Conservation (phyloP, 495 filamentous ascomycete species). For the Penicillium roqueforti region DNA sequence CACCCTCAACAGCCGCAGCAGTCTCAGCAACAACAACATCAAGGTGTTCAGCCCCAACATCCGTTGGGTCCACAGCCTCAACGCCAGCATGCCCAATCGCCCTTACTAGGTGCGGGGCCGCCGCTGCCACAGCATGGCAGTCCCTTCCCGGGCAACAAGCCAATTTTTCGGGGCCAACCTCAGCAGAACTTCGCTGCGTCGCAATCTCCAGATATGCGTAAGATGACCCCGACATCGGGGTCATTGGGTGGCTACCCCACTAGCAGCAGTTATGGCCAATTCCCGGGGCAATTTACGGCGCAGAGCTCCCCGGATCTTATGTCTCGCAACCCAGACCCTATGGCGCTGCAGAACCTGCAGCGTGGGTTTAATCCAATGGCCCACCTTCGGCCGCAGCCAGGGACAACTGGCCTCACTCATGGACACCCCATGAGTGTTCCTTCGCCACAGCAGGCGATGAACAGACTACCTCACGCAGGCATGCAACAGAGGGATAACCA, state of each 20-base stretch:
- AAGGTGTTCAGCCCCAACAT: slow-evolving; percentile 15
- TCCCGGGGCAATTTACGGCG: slow-evolving; percentile 30
- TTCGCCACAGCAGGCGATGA: slow-evolving; percentile 39
- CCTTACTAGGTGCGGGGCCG: slow-evolving; percentile 27
- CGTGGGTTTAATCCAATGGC: slow-evolving; percentile 35
- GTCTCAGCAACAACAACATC: slow-evolving; percentile 28
- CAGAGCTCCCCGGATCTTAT: slow-evolving; percentile 36
- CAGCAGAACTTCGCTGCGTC: slow-evolving; percentile 27
- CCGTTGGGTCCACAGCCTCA: slow-evolving; percentile 16
- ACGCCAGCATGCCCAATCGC: slow-evolving; percentile 32
- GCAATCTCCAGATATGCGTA: slow-evolving; percentile 38
- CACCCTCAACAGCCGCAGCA: slow-evolving; percentile 29
- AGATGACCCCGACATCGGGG: slow-evolving; percentile 36
- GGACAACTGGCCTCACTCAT: slow-evolving; percentile 29
- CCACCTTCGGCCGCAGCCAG: slow-evolving; percentile 27
- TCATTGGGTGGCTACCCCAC: slow-evolving; percentile 34
- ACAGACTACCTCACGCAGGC: slow-evolving; percentile 29
- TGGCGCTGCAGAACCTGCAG: slow-evolving; percentile 35
- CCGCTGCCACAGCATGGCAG: slow-evolving; percentile 31
- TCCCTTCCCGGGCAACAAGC: slow-evolving; percentile 25
- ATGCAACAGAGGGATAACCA: slow-evolving; percentile 33
- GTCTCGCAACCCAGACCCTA: slow-evolving; percentile 29
- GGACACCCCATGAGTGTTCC: slow-evolving; percentile 30
- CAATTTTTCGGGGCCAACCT: slow-evolving; percentile 26
- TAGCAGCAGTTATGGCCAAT: slow-evolving; percentile 30